Conservation (phyloP, 169 alveolate species). For the Neospora caninum region DNA sequence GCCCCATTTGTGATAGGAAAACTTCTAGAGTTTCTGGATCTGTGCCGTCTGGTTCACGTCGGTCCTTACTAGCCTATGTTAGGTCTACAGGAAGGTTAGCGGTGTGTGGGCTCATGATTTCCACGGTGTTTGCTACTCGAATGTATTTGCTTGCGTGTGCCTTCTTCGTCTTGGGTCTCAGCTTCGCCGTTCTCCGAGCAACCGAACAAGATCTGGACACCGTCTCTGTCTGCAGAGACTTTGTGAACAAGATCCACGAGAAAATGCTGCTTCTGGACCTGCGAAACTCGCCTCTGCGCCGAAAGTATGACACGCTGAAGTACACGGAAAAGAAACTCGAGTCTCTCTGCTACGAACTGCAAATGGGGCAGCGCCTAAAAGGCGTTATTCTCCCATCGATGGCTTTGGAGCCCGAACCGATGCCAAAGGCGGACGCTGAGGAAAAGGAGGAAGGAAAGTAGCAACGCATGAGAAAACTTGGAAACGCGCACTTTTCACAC, state of each 20-base stretch:
- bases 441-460: constrained; percentile 9
- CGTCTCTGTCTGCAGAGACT: constrained; percentile 5
- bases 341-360: constrained; percentile 32
- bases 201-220: neutral
- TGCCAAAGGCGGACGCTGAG: neutral
- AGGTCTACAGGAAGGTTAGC: no score
- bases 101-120: no score
- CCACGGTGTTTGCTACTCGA: no score
- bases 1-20: neutral
- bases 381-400: constrained; percentile 17
- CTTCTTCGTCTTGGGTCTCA: neutral
- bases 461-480: no score
- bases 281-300: constrained; percentile 34
- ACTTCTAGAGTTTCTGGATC: no score
- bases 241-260: constrained; percentile 23
- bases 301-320: constrained; percentile 53
- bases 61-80: no score
- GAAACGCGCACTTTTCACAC: no score
- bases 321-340: constrained; percentile 49
- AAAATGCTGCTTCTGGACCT: constrained; percentile 40
- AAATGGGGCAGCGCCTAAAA: neutral
- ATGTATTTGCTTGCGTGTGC: neutral
- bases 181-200: constrained; percentile 54
- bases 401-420: constrained; percentile 40
- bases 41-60: no score